Percentiles rank a stretch among this genome's conserved stretches.
phyloP scores from a whole-genome alignment of 345 rosid genomes.

The Nephelium lappaceum region DNA sequence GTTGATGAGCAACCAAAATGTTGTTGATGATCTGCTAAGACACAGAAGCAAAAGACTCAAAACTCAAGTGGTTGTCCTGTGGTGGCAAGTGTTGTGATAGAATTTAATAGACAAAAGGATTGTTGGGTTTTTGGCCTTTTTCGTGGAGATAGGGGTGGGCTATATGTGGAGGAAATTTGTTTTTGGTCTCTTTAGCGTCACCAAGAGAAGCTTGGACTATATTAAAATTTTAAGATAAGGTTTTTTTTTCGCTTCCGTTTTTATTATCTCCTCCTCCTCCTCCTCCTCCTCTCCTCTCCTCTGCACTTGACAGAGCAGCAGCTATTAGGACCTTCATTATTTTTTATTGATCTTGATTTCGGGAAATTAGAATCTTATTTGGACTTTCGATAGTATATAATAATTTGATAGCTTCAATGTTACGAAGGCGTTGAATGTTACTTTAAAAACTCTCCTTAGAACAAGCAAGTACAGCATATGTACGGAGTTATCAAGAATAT shows the following conservation, averaged over 20 bases:
- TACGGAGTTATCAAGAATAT: not conserved
- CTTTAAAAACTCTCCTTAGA: not conserved
- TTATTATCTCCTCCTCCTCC: not conserved
- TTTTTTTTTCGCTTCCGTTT: not conserved
- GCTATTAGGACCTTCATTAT: not conserved
- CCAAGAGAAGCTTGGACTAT: slow-evolving; percentile 42
- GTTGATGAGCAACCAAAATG: slow-evolving; percentile 19
- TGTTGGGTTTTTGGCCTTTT: slow-evolving; percentile 74
- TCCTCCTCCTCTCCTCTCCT: no score
- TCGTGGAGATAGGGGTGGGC: slow-evolving; percentile 75
- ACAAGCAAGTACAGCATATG: not conserved
- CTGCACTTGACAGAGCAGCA: not conserved
- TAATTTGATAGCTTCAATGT: not conserved
- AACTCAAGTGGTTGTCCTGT: slow-evolving; percentile 10
- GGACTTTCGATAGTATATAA: not conserved
- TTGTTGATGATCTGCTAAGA: slow-evolving; percentile 24
- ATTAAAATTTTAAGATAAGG: slow-evolving; percentile 38
- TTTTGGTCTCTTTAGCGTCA: slow-evolving; percentile 37
- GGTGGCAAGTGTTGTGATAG: slow-evolving; percentile 5
- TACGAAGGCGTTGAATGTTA: not conserved
- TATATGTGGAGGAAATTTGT: slow-evolving; percentile 64
- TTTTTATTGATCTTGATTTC: not conserved
- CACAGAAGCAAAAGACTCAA: slow-evolving; percentile 13
- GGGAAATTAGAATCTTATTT: not conserved
- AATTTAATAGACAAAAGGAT: slow-evolving; percentile 14